Evolutionary conservation across 148 eudicot genomes (phyloP).

Genomic region (Amaranthus palmeri): DNA sequence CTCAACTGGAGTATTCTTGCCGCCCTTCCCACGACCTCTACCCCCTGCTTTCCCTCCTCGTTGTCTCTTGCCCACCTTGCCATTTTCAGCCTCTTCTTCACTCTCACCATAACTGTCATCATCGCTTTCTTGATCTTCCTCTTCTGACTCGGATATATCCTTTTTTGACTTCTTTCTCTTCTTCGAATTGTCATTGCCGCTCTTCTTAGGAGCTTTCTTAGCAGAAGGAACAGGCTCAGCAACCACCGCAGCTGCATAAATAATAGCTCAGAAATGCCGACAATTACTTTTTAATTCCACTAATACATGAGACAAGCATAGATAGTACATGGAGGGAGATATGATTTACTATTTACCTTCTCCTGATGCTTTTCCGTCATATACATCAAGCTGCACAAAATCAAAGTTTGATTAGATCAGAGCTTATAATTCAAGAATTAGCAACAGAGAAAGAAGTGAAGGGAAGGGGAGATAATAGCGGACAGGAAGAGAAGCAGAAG

Average conservation of each 20-base stretch:
- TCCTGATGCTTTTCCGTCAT: constrained; percentile 75
- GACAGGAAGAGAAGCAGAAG: too few relatives aligned
- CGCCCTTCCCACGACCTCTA: constrained; percentile 64
- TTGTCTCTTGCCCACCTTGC: constrained; percentile 38
- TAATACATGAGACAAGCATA: neutral
- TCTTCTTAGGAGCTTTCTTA: constrained; percentile 50
- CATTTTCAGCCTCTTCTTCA: constrained; percentile 54
- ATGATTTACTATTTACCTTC: constrained; percentile 49
- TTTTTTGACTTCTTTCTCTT: constrained; percentile 61
- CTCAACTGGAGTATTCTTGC: constrained; percentile 51
- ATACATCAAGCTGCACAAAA: constrained; percentile 73
- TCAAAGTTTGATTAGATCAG: constrained; percentile 10
- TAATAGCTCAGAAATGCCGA: neutral
- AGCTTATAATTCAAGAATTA: too few relatives aligned
- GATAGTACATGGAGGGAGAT: neutral
- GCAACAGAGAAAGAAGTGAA: too few relatives aligned
- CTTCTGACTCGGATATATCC: constrained; percentile 63
- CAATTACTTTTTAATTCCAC: neutral
- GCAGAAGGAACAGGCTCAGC: constrained; percentile 31
- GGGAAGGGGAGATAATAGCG: too few relatives aligned
- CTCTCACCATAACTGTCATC: constrained; percentile 40
- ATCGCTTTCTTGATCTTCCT: constrained; percentile 37
- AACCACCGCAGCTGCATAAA: constrained; percentile 38
- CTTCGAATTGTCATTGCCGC: constrained; percentile 44
- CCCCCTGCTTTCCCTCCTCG: constrained; percentile 64